Percentiles rank a stretch among this genome's conserved stretches.
phyloP scores from a whole-genome alignment of 2,329 filamentous ascomycete species.

The Pezicula neosporulosa region DNA sequence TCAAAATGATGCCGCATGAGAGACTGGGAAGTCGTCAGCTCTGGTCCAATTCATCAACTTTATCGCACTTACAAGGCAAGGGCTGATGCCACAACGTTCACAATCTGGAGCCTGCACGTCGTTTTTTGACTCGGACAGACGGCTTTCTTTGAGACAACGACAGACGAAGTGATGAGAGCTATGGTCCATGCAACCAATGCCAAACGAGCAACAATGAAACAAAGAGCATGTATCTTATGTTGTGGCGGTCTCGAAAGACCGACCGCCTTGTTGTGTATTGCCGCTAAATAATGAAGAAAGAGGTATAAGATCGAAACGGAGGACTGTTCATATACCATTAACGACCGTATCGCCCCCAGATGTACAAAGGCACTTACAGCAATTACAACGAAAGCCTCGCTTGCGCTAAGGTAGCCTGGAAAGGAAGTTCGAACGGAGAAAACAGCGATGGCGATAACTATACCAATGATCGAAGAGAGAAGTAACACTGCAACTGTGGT shows the following conservation, averaged over 20 bases:
- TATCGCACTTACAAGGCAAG: conserved; percentile 16
- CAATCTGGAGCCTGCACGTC: conserved; percentile 13
- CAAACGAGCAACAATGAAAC: conserved; percentile 21
- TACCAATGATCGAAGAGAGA: conserved; percentile 4
- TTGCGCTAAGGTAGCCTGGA: conserved; percentile 9
- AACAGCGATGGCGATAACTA: conserved; percentile 5
- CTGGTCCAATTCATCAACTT: background rate
- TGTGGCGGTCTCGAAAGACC: conserved; percentile 15
- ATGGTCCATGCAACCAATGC: conserved; percentile 17
- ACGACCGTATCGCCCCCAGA: background rate
- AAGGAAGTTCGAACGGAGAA: conserved; percentile 6
- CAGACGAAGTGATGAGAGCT: conserved; percentile 13
- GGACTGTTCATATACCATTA: conserved; percentile 10
- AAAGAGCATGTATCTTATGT: conserved; percentile 16
- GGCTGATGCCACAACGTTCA: conserved; percentile 15
- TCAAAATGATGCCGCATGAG: conserved; percentile 18
- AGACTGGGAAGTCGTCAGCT: conserved; percentile 12
- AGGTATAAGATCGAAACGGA: conserved; percentile 17
- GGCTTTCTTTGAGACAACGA: conserved; percentile 13
- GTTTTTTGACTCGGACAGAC: conserved; percentile 7
- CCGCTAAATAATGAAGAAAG: conserved; percentile 14
- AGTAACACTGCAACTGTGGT: conserved; percentile 10
- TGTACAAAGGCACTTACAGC: conserved; percentile 14
- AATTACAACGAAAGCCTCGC: conserved; percentile 12
- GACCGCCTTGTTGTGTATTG: conserved; percentile 14